Evolutionary conservation across 31 red algal genomes (phyloP).

Genomic region (Bonnemaisonia californica): DNA sequence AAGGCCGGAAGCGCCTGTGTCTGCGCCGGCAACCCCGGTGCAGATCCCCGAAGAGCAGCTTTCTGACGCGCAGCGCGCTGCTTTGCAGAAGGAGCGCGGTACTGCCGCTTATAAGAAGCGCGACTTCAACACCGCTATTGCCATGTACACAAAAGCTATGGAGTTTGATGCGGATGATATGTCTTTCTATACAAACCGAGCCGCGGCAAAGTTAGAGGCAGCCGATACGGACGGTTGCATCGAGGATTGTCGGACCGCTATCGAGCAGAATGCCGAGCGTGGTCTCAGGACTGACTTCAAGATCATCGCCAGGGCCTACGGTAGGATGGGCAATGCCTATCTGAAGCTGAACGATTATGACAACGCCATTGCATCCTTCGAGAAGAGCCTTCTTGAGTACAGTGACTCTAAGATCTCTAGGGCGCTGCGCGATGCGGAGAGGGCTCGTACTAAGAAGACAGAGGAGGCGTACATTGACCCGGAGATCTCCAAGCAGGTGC

Average conservation of each 20-base stretch:
- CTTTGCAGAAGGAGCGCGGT: slow-evolving; percentile 69
- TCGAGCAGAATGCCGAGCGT: slow-evolving; percentile 76
- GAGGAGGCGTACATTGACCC: slow-evolving; percentile 90
- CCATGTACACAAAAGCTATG: slow-evolving; percentile 73
- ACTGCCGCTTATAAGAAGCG: slow-evolving; percentile 87
- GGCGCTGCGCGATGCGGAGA: slow-evolving; percentile 53
- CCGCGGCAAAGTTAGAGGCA: slow-evolving; percentile 84
- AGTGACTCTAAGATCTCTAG: slow-evolving; percentile 68
- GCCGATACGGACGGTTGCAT: slow-evolving; percentile 71
- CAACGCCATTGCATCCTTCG: slow-evolving; percentile 79
- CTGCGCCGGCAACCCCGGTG: background rate
- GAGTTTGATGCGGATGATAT: slow-evolving; percentile 86
- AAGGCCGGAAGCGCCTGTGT: slow-evolving; percentile 13
- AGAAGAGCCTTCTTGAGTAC: slow-evolving; percentile 88
- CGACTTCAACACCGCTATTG: slow-evolving; percentile 76
- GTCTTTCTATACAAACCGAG: slow-evolving; percentile 77
- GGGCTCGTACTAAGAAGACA: slow-evolving; percentile 58
- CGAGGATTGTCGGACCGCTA: slow-evolving; percentile 79
- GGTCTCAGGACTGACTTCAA: slow-evolving; percentile 90
- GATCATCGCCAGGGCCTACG: slow-evolving; percentile 87
- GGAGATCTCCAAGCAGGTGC: slow-evolving; percentile 67
- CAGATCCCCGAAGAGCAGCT: slow-evolving; percentile 23
- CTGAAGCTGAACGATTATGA: slow-evolving; percentile 70
- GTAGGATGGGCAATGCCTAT: slow-evolving; percentile 89
- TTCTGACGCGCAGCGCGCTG: background rate